Percentiles rank a stretch among this genome's conserved stretches.
Evolutionary conservation across 257 asterid genomes (phyloP).

Genomic region (Forsythia suspensa): DNA sequence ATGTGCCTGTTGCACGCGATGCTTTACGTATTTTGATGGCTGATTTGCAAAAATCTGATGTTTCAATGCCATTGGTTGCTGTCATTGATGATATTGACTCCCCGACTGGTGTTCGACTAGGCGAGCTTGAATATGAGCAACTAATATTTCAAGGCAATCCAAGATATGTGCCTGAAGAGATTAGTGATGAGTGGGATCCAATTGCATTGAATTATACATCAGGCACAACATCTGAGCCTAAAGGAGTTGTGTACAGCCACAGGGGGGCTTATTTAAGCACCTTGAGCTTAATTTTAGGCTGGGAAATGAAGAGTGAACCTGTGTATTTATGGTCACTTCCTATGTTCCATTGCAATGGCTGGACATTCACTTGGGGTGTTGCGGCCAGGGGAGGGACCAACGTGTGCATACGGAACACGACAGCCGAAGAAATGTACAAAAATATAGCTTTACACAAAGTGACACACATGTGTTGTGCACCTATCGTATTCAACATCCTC

Average conservation of each 20-base stretch:
- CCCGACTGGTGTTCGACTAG: slow-evolving; percentile 56
- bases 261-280: slow-evolving; percentile 83
- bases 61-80: slow-evolving; percentile 47
- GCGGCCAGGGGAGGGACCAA: slow-evolving; percentile 94
- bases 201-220: slow-evolving; percentile 82
- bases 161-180: slow-evolving; percentile 26
- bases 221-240: slow-evolving; percentile 84
- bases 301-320: slow-evolving; percentile 80
- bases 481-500: slow-evolving; percentile 64
- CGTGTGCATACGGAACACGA: slow-evolving; percentile 74
- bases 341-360: slow-evolving; percentile 94
- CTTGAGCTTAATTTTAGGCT: slow-evolving; percentile 59
- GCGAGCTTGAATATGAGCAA: slow-evolving; percentile 68
- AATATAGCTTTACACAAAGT: slow-evolving; percentile 54
- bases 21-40: slow-evolving; percentile 48
- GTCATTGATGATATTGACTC: slow-evolving; percentile 61
- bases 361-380: slow-evolving; percentile 95
- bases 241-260: slow-evolving; percentile 90
- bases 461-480: slow-evolving; percentile 96
- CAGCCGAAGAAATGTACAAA: slow-evolving; percentile 62
- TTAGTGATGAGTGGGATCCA: slow-evolving; percentile 74
- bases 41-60: background rate
- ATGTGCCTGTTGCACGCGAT: slow-evolving; percentile 46
- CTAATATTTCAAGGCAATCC: slow-evolving; percentile 52
- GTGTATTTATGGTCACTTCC: slow-evolving; percentile 94